Evolutionary conservation across 2,329 filamentous ascomycete species (phyloP).

Genomic region (Sporothrix curviconia): DNA sequence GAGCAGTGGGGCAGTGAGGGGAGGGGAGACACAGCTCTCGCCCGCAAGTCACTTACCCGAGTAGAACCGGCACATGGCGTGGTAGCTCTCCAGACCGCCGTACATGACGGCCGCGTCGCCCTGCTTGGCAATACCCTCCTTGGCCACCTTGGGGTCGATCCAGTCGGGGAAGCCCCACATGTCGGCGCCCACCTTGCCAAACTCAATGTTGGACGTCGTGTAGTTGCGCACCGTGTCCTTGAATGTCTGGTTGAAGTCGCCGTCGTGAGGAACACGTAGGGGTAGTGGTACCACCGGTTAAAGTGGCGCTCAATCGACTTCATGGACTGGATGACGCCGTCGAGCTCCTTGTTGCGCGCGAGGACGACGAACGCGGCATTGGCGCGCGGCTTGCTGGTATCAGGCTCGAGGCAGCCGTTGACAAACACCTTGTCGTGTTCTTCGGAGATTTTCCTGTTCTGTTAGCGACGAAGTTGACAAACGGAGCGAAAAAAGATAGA

Average conservation of each 20-base stretch:
- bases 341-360: conserved; percentile 90
- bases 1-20: too few relatives aligned
- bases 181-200: conserved; percentile 80
- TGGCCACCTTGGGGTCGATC: conserved; percentile 88
- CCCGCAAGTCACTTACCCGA: conserved; percentile 63
- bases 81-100: conserved; percentile 96
- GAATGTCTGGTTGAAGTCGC: conserved; percentile 92
- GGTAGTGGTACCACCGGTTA: conserved; percentile 98
- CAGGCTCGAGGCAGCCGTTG: conserved; percentile 76
- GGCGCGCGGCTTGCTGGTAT: conserved; percentile 71
- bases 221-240: conserved; percentile 83
- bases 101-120: conserved; percentile 99
- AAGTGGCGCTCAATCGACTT: conserved; percentile 98
- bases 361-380: conserved; percentile 96
- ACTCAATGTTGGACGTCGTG: conserved; percentile 81
- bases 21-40: too few relatives aligned
- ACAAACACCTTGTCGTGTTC: conserved; percentile 96
- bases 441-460: conserved; percentile 82
- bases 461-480: too few relatives aligned
- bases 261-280: conserved; percentile 96
- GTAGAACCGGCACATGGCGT: conserved; percentile 99
- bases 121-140: conserved; percentile 93
- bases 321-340: conserved; percentile 91
- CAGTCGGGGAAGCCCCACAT: conserved; percentile 98
- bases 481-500: too few relatives aligned